Base-by-base conservation (phyloP, 2,329 filamentous ascomycete genomes). In the Diaporthe sp. region DNA sequence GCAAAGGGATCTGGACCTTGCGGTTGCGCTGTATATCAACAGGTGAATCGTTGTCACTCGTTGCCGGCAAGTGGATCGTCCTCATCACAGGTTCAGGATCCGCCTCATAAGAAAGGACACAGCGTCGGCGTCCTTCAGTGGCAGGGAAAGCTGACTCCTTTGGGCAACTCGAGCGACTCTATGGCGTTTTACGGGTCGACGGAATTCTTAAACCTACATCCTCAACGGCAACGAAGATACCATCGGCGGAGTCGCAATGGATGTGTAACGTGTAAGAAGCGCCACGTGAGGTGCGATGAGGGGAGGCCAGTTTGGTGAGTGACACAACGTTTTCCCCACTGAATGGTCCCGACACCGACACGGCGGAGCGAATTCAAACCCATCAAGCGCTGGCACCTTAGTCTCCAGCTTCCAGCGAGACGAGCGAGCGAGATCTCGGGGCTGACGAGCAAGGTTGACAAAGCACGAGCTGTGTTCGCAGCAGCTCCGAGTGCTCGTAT, bases 241-340 rank as follows among this genome's bases (percentile, higher is more conserved):
- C 82, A 84, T 76, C 81, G 81, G 63, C 79, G 82, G 72, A 84
- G 82, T 77, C 83, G 83, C 75, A 80, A 80, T 70, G 83, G 82
- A 66, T 85, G 83, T 66, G 77, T 80, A 71, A 78, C 76, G 32
- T 84, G 82, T 79, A 86, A 85, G 78, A 79, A 78, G 71, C 83
- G 85, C 76, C 85, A 86, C 76, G 85, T 87, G 68, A 83, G 85
- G 70, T 87, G 85, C 78, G 85, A 87, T 74, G 85, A 87, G 77
- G 81, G 81, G 75, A 85, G 81, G 76, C 85, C 85, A 53, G 80
- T 86, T 55, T 87, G 85, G 85, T 86, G 84, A 78, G 84, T 82
- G 35, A 44, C 25, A 27, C 13, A 30, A 19, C 17, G 25, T 9
- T 15, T 42, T n/a, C 8, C 9, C 8, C 7, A 10, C 35, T 32